Conservation (phyloP, 1,139 yeast genomes). For the Arxiozyma telluris region DNA sequence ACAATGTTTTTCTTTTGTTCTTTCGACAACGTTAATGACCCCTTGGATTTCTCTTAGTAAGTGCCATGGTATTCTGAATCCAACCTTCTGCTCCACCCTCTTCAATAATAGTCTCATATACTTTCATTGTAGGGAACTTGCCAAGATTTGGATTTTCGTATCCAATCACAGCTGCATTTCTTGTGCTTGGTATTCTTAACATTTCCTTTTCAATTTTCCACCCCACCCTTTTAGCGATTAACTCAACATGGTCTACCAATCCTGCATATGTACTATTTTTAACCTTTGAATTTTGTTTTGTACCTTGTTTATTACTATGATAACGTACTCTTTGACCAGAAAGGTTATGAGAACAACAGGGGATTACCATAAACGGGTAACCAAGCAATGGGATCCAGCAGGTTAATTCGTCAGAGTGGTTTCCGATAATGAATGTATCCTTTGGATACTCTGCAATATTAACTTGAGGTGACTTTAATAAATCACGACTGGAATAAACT, state of each 20-base stretch:
- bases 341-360: constrained; percentile 88
- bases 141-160: constrained; percentile 29
- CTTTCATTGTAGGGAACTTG: constrained; percentile 30
- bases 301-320: constrained; percentile 14
- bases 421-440: constrained; percentile 79
- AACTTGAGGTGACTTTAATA: constrained; percentile 51
- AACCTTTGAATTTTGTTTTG: constrained; percentile 14
- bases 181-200: constrained; percentile 87
- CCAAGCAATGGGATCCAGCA: constrained; percentile 92
- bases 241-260: constrained; percentile 75
- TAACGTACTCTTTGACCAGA: constrained; percentile 69
- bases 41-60: constrained; percentile 39
- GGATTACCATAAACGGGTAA: constrained; percentile 81
- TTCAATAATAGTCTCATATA: constrained; percentile 50
- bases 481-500: constrained; percentile 29
- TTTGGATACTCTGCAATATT: constrained; percentile 58
- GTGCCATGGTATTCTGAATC: constrained; percentile 67
- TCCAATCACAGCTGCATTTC: constrained; percentile 87
- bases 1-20: too few species aligned
- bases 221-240: constrained; percentile 57
- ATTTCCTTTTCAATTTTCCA: constrained; percentile 83
- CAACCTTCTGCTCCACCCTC: constrained; percentile 92
- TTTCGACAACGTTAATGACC: constrained; percentile 15
- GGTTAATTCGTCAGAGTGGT: constrained; percentile 91
- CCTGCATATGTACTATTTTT: constrained; percentile 68